Evolutionary conservation across 345 rosid genomes (phyloP), one percentile per base, ranked within the genome.

Genomic region (Eutrema japonicum): DNA sequence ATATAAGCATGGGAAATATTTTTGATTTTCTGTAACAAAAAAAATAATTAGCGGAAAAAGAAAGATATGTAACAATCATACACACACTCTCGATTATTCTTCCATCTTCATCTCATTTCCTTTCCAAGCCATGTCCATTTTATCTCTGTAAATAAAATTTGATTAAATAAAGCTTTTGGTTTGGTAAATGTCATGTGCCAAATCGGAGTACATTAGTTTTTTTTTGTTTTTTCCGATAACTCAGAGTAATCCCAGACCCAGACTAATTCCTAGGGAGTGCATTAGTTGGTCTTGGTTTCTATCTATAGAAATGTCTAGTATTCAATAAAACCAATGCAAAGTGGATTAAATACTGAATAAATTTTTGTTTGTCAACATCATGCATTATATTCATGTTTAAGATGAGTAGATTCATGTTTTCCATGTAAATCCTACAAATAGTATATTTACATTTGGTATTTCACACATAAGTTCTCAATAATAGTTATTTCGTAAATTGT

Each of bases 61-160:
- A 46, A 36, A 5, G 51, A 56, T 48, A 30, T 66, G 66, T 40
- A 66, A 6, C 72, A 47, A 57, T 66, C 59, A 57, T 12, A 37
- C 37, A 51, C 36, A 1, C 32, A 53, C 10, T 64, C 57, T 47
- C 33, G 50, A 72, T 64, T 63, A 40, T 42, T 63, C 76, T 63
- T 63, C 18, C 46, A 72, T 45, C 26, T 30, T 64, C 26, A 32
- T 61, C 40, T n/a, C 57, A 45, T 72, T 26, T 73, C 40, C 18
- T 62, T 32, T 33, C 22, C 10, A 18, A 33, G 33, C 56, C 30
- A 7, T 54, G 38, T 54, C 40, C 40, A n/a, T n/a, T 55, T 30
- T 7, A 33, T 55, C n/a, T 58, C 6, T 36, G 14, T 38, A 18
- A 38, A 41, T 58, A 58, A 38, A 11, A 13, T 56, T 33, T 5